Evolutionary conservation across 1,284 basidiomycete genomes (phyloP).

Genomic region (Moesziomyces sp.): DNA sequence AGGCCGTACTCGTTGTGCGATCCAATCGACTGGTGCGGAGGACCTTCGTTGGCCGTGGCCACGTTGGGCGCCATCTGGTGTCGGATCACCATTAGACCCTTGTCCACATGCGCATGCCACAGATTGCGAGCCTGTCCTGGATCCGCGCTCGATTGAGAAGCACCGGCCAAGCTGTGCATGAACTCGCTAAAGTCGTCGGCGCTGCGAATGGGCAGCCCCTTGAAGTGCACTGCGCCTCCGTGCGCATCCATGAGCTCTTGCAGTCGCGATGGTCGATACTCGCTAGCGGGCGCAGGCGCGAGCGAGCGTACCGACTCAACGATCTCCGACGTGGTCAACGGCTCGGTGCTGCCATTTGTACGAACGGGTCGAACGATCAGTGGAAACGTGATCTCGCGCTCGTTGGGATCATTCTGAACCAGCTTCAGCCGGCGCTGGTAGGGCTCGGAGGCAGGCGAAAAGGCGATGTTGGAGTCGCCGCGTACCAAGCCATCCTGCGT

Average conservation of each 20-base stretch:
- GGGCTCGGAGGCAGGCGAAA: constrained; percentile 11
- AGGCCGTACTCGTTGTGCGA: constrained; percentile 53
- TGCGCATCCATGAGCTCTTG: constrained; percentile 29
- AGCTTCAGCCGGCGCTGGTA: constrained; percentile 39
- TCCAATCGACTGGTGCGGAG: constrained; percentile 43
- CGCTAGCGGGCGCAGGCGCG: constrained; percentile 8
- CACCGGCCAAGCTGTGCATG: constrained; percentile 39
- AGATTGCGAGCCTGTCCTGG: constrained; percentile 5
- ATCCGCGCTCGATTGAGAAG: background rate
- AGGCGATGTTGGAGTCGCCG: constrained; percentile 9
- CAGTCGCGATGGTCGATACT: constrained; percentile 20
- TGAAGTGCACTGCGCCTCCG: constrained; percentile 46
- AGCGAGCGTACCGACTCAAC: constrained; percentile 18
- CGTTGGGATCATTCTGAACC: constrained; percentile 12
- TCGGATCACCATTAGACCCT: constrained; percentile 51
- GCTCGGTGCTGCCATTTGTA: background rate
- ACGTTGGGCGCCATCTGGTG: constrained; percentile 39
- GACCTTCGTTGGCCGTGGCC: constrained; percentile 51
- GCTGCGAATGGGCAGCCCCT: constrained; percentile 29
- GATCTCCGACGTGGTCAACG: constrained; percentile 5
- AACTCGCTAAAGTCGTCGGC: constrained; percentile 46
- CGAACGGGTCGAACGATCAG: constrained; percentile 16
- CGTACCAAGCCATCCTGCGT: background rate
- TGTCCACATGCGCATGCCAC: constrained; percentile 40
- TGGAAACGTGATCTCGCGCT: constrained; percentile 27